phyloP scores from a whole-genome alignment of 495 filamentous ascomycete species.

The Penicillium maclennaniae region DNA sequence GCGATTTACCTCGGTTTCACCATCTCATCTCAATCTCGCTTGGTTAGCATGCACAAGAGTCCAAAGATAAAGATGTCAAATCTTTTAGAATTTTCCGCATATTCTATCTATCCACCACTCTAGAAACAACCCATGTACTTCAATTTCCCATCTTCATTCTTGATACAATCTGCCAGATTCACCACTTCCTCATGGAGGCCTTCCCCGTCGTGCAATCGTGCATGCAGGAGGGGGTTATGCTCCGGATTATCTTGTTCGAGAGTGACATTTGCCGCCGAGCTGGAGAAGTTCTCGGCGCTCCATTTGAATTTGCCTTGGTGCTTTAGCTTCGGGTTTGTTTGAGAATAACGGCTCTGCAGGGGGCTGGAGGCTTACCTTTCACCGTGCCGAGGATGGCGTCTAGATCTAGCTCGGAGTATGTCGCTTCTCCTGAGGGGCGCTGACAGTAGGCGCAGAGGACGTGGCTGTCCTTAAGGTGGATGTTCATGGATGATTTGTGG shows the following conservation, averaged over 20 bases:
- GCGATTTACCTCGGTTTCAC: not conserved
- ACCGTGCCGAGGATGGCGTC: conserved; percentile 15
- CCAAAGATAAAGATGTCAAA: not conserved
- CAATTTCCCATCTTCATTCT: conserved; percentile 27
- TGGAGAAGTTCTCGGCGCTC: conserved; percentile 16
- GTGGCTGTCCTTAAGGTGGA: conserved; percentile 21
- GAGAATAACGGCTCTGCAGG: not conserved
- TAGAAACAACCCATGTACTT: conserved; percentile 29
- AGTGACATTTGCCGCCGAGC: conserved; percentile 10
- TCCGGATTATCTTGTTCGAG: conserved; percentile 19
- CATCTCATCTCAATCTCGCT: not conserved
- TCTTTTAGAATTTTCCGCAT: not conserved
- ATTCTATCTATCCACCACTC: not conserved
- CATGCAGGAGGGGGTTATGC: conserved; percentile 19
- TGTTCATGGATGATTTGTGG: conserved; percentile 23
- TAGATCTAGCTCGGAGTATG: conserved; percentile 25
- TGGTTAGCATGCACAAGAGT: not conserved
- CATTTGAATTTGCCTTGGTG: conserved; percentile 24
- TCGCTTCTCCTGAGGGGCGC: conserved; percentile 15
- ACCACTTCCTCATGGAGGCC: conserved; percentile 11
- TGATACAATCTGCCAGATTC: conserved; percentile 25
- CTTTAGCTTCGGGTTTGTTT: not conserved
- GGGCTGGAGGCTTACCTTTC: conserved; percentile 16
- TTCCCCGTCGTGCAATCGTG: conserved; percentile 11
- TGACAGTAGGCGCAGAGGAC: conserved; percentile 22